A percentile compares a stretch with the other conserved stretches of the same genome.
These are phyloP conservation scores for Carex parvula DNA, from an alignment of 176 grass and related monocot species.

Conservation along the genomic window DNA sequence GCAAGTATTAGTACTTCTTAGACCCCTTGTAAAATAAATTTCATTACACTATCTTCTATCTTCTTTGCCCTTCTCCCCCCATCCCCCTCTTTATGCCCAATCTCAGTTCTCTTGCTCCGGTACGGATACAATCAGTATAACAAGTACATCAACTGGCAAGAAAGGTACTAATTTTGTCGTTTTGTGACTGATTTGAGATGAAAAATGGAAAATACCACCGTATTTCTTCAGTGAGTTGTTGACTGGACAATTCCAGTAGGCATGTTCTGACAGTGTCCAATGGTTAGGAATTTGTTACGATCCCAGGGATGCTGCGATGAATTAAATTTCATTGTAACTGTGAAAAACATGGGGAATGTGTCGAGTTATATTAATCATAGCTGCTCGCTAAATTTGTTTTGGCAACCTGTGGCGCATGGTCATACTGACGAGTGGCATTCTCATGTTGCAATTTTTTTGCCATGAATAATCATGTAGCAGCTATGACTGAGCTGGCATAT, in stretches of 20 bases:
- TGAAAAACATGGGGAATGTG: background rate
- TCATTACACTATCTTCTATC: constrained; percentile 14
- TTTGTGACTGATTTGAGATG: background rate
- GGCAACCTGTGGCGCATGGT: constrained; percentile 63
- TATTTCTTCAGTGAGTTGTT: background rate
- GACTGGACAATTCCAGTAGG: background rate
- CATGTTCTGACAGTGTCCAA: background rate
- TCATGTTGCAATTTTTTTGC: constrained; percentile 56
- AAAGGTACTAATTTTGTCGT: background rate
- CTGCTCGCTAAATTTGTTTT: constrained; percentile 62
- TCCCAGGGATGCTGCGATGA: no score
- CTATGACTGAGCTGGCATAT: constrained; percentile 63
- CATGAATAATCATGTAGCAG: constrained; percentile 63
- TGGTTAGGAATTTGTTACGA: constrained; percentile 27
- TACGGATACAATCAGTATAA: constrained; percentile 56
- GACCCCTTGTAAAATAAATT: constrained; percentile 2
- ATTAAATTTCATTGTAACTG: no score
- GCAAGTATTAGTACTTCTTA: background rate
- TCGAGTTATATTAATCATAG: constrained; percentile 64
- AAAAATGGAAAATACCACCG: background rate
- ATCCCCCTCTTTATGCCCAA: constrained; percentile 1
- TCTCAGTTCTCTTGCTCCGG: constrained; percentile 35
- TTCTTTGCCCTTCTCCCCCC: background rate
- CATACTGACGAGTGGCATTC: constrained; percentile 40
- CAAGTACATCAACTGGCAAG: constrained; percentile 24